Conservation (phyloP, 305 asterid species). For the Stenogyne calaminthoides region DNA sequence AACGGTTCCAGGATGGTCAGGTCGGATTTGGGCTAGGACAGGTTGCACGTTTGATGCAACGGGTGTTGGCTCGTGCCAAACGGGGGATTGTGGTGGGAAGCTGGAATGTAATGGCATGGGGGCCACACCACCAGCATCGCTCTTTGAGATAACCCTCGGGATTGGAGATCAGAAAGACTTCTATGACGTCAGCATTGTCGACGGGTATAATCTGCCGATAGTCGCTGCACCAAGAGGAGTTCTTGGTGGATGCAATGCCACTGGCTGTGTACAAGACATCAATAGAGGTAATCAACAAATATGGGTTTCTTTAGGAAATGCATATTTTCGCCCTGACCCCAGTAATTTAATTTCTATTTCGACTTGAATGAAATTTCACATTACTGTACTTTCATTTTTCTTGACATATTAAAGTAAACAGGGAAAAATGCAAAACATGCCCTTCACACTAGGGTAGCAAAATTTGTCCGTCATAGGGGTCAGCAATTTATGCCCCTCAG, state of each 20-base stretch:
- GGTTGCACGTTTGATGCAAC: slow-evolving; percentile 65
- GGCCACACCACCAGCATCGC: slow-evolving; percentile 77
- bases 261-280: slow-evolving; percentile 69
- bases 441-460: no score
- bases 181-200: slow-evolving; percentile 79
- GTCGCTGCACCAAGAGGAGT: slow-evolving; percentile 59
- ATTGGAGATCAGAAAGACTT: slow-evolving; percentile 58
- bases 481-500: no score
- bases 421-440: no score
- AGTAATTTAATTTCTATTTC: not conserved
- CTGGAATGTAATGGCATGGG: slow-evolving; percentile 75
- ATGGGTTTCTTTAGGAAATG: not conserved
- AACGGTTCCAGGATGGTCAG: slow-evolving; percentile 70
- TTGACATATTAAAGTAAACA: not conserved
- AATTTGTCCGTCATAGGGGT: no score
- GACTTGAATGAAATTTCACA: not conserved
- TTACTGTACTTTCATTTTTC: not conserved
- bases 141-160: slow-evolving; percentile 82
- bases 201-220: slow-evolving; percentile 77
- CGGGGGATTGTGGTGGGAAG: slow-evolving; percentile 86
- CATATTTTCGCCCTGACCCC: not conserved
- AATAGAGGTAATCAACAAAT: slow-evolving; percentile 57
- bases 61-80: slow-evolving; percentile 71
- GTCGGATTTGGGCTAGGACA: slow-evolving; percentile 86
- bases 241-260: slow-evolving; percentile 60